Evolutionary conservation across 192 early-diverging fungal genomes (phyloP), one percentile per base, ranked within the genome.

Genomic region (Gonapodya prolifera): DNA sequence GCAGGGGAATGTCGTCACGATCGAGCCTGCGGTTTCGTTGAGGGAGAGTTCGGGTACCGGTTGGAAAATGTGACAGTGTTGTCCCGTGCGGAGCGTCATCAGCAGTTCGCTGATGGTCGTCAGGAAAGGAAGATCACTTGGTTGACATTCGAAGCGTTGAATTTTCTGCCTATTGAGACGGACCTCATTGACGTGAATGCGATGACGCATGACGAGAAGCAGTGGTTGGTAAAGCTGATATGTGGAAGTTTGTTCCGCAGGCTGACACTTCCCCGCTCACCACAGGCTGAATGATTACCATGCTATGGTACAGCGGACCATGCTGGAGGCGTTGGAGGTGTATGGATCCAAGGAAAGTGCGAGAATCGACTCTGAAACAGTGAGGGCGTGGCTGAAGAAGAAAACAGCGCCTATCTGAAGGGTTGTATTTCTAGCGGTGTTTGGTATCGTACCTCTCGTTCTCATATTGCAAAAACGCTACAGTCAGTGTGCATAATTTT

Each of bases 1-100:
- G 36, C 28, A 34, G 36, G 75, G 75, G n/a, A 75, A 35, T 28
- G 36, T 75, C n/a, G 75, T 75, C n/a, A 1, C 75, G 33, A 75
- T 35, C 2, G 75, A 75, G 36, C 75, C 75, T 23, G 75, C 34
- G 33, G 33, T 75, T 23, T 75, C 1, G 33, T 75, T 23, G 75
- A 30, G 33, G 75, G 75, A 35, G 34, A 75, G 36, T n/a, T 75
- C n/a, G 75, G 75, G 33, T 35, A 35, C 30, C 23, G 75, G 36
- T 1, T 2, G 33, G 75, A 75, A 32, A 75, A 69, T 2, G 30
- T 32, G 75, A 69, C 36, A 1, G 36, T 75, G 2, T 23, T 75
- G 33, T 23, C 30, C n/a, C 33, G 36, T 23, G 36, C 33, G 2
- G 75, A 75, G 33, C 28, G 45, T 8, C 8, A 61, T 8, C 8